These are phyloP conservation scores for Hanseniaspora lachancei DNA, from an alignment of 805 yeast genomes.

Conservation along the genomic window DNA sequence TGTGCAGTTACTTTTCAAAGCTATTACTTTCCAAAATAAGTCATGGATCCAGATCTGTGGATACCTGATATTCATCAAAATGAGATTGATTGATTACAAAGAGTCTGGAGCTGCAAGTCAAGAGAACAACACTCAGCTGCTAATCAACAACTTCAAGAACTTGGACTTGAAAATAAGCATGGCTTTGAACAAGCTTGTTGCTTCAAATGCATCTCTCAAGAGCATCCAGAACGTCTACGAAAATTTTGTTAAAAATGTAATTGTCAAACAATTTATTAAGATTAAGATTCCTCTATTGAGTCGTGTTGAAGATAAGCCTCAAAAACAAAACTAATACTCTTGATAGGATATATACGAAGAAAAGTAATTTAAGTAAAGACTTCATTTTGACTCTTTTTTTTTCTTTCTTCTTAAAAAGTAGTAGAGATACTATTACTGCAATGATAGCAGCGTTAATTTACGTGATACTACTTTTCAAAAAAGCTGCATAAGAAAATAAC, in stretches of 20 bases:
- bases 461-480: background rate
- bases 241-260: background rate
- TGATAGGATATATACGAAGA: background rate
- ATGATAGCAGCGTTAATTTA: background rate
- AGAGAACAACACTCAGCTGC: background rate
- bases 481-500: background rate
- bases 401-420: background rate
- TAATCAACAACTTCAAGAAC: slow-evolving; percentile 1
- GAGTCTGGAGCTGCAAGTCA: background rate
- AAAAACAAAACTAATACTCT: background rate
- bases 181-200: background rate
- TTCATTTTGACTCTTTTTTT: background rate
- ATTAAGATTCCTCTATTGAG: background rate
- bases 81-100: slow-evolving; percentile 1
- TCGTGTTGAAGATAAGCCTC: background rate
- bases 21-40: background rate
- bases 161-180: background rate
- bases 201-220: background rate
- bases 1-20: slow-evolving; percentile 12
- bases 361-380: background rate
- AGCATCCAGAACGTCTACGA: background rate
- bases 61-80: slow-evolving; percentile 8
- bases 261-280: background rate
- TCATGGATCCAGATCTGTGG: slow-evolving; percentile 1
- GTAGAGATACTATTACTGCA: too few relatives aligned